Base-by-base conservation (phyloP, 1,139 yeast species). In the Geotrichum candidum region DNA sequence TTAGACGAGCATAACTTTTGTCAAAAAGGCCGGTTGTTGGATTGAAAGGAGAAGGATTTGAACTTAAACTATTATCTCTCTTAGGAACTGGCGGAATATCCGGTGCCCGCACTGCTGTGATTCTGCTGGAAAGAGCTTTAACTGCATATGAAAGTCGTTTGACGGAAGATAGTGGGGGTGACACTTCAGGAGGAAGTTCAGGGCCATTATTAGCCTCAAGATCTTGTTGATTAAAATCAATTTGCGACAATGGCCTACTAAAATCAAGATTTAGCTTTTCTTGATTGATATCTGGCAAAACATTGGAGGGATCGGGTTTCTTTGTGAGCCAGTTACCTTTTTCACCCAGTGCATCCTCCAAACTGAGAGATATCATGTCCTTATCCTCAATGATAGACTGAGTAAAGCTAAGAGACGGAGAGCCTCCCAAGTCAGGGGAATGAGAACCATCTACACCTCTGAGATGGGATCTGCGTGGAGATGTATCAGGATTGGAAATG, bases 311-410 rank as follows among this genome's bases (percentile, higher is more conserved):
- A 6, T 46, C 45, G 29, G 50, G 15, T 11, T 27, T 35, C 52
- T 59, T 53, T 46, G 58, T 45, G 3, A 59, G 62, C 62, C 62
- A 59, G 41, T 59, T 56, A 4, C 71, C 71, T 31, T 66, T 64
- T 29, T 54, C 57, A 3, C 72, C 72, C 48, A 70, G 58, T 1
- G 72, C 72, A 54, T 69, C 72, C 29, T 68, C 64, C 29, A 69
- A 60, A 7, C 70, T 69, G 11, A 48, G 54, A n/a, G 56, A 51
- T 11, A 59, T 35, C 31, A 56, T 53, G 23, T 41, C 29, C 11
- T 41, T 23, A 5, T 51, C 51, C 2, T 56, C 57, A 13, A 51
- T 50, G 11, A 51, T 23, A 3, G 56, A 22, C 13, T 45, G 15
- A 35, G 50, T 29, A 18, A 54, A n/a, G 9, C 51, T 41, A n/a